These are phyloP conservation scores for Citrullus colocynthis DNA, from an alignment of 306 rosid genomes.

Conservation along the genomic window DNA sequence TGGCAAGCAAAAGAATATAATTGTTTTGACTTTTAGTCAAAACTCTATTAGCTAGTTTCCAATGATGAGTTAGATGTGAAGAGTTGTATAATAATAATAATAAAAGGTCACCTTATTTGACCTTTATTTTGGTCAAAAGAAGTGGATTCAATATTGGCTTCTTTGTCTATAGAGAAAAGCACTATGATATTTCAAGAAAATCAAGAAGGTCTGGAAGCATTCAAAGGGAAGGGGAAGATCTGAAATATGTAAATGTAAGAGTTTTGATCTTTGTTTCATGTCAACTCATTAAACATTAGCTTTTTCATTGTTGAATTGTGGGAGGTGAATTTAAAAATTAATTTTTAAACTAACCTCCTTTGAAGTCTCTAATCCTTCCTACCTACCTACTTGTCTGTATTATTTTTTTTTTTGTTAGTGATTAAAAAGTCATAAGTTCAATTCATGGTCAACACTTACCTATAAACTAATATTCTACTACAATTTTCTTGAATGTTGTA, in stretches of 20 bases:
- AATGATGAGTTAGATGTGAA: background rate
- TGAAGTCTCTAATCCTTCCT: no score
- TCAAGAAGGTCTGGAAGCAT: background rate
- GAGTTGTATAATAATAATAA: background rate
- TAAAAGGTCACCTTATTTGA: background rate
- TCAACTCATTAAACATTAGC: background rate
- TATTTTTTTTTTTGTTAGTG: no score
- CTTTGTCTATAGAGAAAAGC: background rate
- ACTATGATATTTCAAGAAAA: background rate
- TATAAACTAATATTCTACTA: no score
- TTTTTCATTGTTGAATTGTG: background rate
- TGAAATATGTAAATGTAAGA: background rate
- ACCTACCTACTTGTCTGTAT: no score
- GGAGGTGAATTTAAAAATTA: background rate
- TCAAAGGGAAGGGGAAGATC: background rate
- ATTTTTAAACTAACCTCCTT: no score
- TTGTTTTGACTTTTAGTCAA: no score
- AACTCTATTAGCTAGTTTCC: background rate
- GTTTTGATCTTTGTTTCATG: background rate
- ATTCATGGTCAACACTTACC: no score
- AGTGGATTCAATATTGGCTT: background rate
- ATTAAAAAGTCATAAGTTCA: no score
- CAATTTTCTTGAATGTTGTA: no score
- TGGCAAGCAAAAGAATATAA: no score
- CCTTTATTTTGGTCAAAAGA: background rate